A percentile compares a stretch with the other conserved stretches of the same genome.
Evolutionary conservation across 2,329 filamentous ascomycete species (phyloP).

Genomic region (Ascochyta rabiei): DNA sequence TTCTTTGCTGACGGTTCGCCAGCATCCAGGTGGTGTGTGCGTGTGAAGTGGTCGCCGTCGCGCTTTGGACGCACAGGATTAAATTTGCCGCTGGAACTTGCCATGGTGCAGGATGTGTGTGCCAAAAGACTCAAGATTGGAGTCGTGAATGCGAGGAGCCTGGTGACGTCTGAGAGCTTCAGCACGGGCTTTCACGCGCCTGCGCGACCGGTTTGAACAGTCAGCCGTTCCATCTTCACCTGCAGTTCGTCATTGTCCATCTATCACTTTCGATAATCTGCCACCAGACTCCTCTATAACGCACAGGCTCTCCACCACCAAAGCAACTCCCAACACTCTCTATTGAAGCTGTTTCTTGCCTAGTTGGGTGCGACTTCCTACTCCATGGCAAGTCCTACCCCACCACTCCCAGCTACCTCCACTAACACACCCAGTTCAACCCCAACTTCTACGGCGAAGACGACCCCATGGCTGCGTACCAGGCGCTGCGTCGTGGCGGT

Average conservation of each 20-base stretch:
- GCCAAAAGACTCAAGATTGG: background rate
- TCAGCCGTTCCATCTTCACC: constrained; percentile 27
- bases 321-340: background rate
- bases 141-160: background rate
- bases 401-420: constrained; percentile 20
- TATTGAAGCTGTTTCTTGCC: background rate
- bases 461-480: constrained; percentile 60
- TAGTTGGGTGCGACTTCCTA: constrained; percentile 1
- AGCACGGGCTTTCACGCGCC: constrained; percentile 9
- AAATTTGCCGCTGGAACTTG: constrained; percentile 35
- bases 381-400: constrained; percentile 43
- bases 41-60: constrained; percentile 79
- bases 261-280: constrained; percentile 10
- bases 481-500: constrained; percentile 58
- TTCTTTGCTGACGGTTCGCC: constrained; percentile 68
- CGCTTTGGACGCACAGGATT: constrained; percentile 78
- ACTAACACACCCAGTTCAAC: constrained; percentile 46
- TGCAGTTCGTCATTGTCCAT: constrained; percentile 24
- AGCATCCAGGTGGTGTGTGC: constrained; percentile 70
- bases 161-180: constrained; percentile 19
- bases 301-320: background rate
- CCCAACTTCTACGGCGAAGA: constrained; percentile 59
- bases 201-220: constrained; percentile 26
- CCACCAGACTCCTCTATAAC: background rate
- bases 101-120: constrained; percentile 23